These are phyloP conservation scores for Fagopyrum esculentum DNA, from an alignment of 148 eudicot genomes.

Conservation along the genomic window DNA sequence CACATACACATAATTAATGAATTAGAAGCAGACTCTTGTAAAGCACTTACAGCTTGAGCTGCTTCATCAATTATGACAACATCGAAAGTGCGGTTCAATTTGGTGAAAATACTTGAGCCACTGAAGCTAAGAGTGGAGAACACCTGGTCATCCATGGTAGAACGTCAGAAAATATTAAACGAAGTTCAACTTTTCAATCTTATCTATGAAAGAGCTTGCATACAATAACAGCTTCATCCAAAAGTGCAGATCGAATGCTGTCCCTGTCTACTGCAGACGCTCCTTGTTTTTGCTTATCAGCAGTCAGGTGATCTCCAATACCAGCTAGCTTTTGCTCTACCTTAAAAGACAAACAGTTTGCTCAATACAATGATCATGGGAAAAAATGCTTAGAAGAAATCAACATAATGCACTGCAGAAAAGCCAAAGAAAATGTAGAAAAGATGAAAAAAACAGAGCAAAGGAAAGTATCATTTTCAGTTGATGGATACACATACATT, in stretches of 20 bases:
- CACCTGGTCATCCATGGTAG: constrained; percentile 39
- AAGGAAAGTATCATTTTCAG: not conserved
- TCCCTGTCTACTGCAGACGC: constrained; percentile 47
- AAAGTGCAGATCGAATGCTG: constrained; percentile 64
- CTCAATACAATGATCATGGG: not conserved
- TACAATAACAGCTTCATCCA: constrained; percentile 96
- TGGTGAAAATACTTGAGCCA: constrained; percentile 72
- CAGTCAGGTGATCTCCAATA: constrained; percentile 48
- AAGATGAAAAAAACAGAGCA: not conserved
- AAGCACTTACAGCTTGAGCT: constrained; percentile 88
- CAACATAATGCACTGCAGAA: not conserved
- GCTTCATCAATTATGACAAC: constrained; percentile 98
- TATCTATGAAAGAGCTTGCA: constrained; percentile 14
- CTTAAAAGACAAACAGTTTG: constrained; percentile 30
- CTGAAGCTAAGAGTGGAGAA: constrained; percentile 99
- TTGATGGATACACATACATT: not conserved
- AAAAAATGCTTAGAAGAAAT: not conserved
- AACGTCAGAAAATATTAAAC: constrained; percentile 16
- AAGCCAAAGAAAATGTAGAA: not conserved
- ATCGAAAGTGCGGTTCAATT: constrained; percentile 76
- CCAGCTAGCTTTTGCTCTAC: constrained; percentile 86
- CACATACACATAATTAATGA: not conserved
- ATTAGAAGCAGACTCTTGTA: not conserved
- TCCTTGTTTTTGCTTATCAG: constrained; percentile 77
- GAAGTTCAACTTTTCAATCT: not conserved